Base-by-base conservation (phyloP, 345 rosid genomes). In the Erysimum cheiranthoides region DNA sequence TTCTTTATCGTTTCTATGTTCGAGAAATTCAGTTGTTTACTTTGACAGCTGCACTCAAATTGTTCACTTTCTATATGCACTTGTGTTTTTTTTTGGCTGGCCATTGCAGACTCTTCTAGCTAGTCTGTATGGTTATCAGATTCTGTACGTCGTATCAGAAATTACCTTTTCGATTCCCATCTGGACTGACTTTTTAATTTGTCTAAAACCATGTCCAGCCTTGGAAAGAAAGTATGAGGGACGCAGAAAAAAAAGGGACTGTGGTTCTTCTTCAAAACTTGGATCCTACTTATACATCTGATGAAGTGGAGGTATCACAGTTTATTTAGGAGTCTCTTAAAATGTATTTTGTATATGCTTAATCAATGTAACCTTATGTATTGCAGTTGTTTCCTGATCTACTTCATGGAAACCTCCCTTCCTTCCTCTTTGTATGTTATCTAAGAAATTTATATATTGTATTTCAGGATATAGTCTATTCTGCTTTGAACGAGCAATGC, bases 261-360 rank as follows among this genome's bases (percentile, higher is more conserved):
- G 85, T 92, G 70, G 88, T 94, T 71, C 70, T 92, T 54, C 91
- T 92, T 67, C 90, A 64, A 65, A 92, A 92, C 82, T 75, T 94
- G 87, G 92, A 83, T 81, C 93, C 93, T 58, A 68, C 85, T 47
- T 92, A 63, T 78, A 86, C 88, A 52, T 83, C 92, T 54, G 64
- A 62, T 2, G 95, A 88, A 70, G 93, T 92, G 39, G 86, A 90
- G 94, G 98, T 94, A 86, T 72, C 59, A 28, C 17, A 51, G 42
- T 61, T 40, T 59, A 4, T 52, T 78, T 67, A 56, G 21, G 36
- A 68, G 50, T 35, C 59, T 60, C 28, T 61, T 67, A 17, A 11
- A 12, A 56, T 31, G 14, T 25, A 32, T 65, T 17, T 7, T 62
- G 49, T 28, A 39, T 40, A 40, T 64, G 25, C 54, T 30, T 52